Conservation (phyloP, 2,329 filamentous ascomycete genomes). For the Colletotrichum scovillei region DNA sequence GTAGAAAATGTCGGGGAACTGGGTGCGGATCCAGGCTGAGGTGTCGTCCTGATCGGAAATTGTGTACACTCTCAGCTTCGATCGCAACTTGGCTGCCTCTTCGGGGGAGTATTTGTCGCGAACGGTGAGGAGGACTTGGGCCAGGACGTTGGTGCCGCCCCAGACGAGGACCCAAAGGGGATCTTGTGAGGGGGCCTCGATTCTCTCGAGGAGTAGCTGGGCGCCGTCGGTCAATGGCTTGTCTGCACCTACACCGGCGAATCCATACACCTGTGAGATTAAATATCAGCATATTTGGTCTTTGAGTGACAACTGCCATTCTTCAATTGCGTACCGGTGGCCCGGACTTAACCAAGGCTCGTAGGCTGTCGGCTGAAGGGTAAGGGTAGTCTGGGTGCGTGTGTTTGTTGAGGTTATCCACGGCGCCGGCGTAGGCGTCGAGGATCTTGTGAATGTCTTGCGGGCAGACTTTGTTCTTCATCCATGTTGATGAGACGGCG, state of each 20-base stretch:
- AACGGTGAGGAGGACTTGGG: constrained; percentile 58
- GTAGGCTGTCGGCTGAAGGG: constrained; percentile 49
- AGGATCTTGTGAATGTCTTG: constrained; percentile 57
- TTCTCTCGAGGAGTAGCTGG: constrained; percentile 51
- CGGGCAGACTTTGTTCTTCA: constrained; percentile 52
- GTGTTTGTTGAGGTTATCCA: constrained; percentile 60
- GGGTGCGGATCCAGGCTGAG: constrained; percentile 64
- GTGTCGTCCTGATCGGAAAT: constrained; percentile 71
- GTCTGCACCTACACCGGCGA: constrained; percentile 44
- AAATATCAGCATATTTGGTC: not conserved
- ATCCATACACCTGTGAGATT: constrained; percentile 44
- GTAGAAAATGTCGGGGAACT: constrained; percentile 66
- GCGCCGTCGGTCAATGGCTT: constrained; percentile 51
- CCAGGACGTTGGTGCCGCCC: constrained; percentile 65
- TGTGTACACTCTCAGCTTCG: constrained; percentile 62
- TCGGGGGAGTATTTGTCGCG: constrained; percentile 37
- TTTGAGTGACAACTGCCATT: not conserved
- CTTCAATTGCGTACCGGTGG: constrained; percentile 41
- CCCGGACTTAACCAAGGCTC: constrained; percentile 50
- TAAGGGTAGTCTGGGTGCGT: constrained; percentile 57
- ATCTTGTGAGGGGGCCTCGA: constrained; percentile 43
- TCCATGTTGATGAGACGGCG: constrained; percentile 58
- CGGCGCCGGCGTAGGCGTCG: constrained; percentile 55
- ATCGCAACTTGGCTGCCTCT: constrained; percentile 49
- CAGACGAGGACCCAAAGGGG: constrained; percentile 65